Evolutionary conservation across 192 early-diverging fungal genomes (phyloP).

Genomic region (Coemansia sp.): DNA sequence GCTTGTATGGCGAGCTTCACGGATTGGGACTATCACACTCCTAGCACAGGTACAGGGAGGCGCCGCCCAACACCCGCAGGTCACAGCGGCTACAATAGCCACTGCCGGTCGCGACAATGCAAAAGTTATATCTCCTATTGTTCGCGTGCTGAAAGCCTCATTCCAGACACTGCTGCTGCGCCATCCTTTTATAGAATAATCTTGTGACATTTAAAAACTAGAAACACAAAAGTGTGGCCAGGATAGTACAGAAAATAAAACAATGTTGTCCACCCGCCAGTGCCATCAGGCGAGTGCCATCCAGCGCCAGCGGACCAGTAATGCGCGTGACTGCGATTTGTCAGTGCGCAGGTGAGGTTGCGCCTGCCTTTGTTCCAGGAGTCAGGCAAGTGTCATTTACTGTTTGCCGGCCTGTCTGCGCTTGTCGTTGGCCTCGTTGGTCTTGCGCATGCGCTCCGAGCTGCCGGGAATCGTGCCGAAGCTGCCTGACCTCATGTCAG

Average conservation of each 20-base stretch:
- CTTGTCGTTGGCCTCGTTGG: slow-evolving; percentile 44
- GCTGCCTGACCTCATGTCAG: slow-evolving; percentile 35
- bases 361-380: background rate
- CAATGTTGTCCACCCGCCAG: background rate
- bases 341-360: background rate
- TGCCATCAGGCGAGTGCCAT: no score
- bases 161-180: background rate
- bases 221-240: background rate
- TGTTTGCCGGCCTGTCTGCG: slow-evolving; percentile 40
- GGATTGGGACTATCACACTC: background rate
- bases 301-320: no score
- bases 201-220: background rate
- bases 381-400: slow-evolving; percentile 1
- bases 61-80: background rate
- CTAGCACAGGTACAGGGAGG: background rate
- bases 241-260: background rate
- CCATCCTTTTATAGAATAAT: background rate
- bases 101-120: background rate
- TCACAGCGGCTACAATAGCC: background rate
- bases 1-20: background rate
- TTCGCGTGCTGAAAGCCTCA: background rate
- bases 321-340: background rate
- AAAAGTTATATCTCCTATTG: background rate
- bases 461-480: slow-evolving; percentile 55
- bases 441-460: slow-evolving; percentile 52